A percentile compares a stretch with the other conserved stretches of the same genome.
phyloP scores from a whole-genome alignment of 2,329 filamentous ascomycete species.

The Sphaerulina populicola region DNA sequence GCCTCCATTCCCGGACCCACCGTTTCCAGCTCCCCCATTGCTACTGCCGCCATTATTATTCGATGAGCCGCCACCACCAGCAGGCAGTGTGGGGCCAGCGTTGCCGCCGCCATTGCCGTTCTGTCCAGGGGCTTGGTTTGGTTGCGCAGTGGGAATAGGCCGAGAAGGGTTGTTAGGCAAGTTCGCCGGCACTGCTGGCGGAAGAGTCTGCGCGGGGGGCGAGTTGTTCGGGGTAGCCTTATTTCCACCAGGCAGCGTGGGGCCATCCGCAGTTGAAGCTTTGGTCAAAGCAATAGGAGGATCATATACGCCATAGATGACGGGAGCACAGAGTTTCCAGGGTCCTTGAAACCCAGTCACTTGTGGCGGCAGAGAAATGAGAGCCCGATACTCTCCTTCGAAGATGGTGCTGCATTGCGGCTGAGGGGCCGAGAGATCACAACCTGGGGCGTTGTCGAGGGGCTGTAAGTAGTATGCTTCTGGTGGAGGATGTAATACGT shows the following conservation, averaged over 20 bases:
- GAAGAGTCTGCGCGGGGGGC: background rate
- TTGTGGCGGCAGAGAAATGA: constrained; percentile 14
- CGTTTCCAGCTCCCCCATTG: background rate
- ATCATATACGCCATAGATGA: constrained; percentile 17
- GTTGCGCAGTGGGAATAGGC: background rate
- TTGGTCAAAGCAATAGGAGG: constrained; percentile 14
- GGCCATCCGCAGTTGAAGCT: constrained; percentile 1
- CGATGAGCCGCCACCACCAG: background rate
- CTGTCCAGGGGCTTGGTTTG: background rate
- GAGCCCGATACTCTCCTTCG: constrained; percentile 15
- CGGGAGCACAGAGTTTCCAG: constrained; percentile 13
- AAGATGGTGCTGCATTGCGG: constrained; percentile 19
- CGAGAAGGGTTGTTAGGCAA: constrained; percentile 1
- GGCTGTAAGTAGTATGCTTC: constrained; percentile 15
- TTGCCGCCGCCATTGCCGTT: background rate
- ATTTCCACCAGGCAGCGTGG: constrained; percentile 6
- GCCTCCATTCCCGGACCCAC: background rate
- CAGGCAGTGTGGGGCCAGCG: constrained; percentile 3
- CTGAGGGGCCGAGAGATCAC: constrained; percentile 1
- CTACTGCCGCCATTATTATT: background rate
- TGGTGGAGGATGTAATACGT: constrained; percentile 11
- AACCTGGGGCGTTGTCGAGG: constrained; percentile 10
- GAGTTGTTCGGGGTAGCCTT: background rate
- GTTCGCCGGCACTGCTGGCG: background rate
- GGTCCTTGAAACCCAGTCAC: constrained; percentile 11